These are phyloP conservation scores for Ormosia emarginata DNA, from an alignment of 306 rosid genomes.

Conservation along the genomic window DNA sequence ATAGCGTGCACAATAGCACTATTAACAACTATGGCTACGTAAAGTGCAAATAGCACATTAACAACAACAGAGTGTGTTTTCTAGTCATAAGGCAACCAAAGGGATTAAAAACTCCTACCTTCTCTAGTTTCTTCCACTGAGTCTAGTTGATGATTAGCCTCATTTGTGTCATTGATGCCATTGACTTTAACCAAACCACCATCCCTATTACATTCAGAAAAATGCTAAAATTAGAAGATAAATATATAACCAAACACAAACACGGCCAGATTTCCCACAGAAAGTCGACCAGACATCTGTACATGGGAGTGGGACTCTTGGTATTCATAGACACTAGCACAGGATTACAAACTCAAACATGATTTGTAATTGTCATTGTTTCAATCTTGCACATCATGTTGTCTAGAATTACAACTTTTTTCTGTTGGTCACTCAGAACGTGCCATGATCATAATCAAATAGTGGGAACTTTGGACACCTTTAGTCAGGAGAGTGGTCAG, in stretches of 20 bases:
- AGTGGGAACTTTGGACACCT: not conserved
- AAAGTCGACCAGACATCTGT: conserved; percentile 11
- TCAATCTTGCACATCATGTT: not conserved
- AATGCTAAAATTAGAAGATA: conserved; percentile 17
- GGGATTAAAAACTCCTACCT: conserved; percentile 31
- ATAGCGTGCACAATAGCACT: not conserved
- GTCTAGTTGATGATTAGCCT: conserved; percentile 30
- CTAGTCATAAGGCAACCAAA: conserved; percentile 16
- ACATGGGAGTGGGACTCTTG: not conserved
- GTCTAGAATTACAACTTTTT: not conserved
- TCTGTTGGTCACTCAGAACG: conserved; percentile 1
- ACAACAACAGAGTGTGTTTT: not conserved
- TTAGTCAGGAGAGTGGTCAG: not conserved
- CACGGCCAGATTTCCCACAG: not conserved
- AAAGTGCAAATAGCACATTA: conserved; percentile 2
- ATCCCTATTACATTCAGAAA: conserved; percentile 32
- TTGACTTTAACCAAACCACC: conserved; percentile 26
- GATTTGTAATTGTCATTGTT: not conserved
- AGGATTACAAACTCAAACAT: conserved; percentile 11
- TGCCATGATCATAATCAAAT: not conserved
- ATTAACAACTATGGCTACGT: not conserved
- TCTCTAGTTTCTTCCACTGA: conserved; percentile 33
- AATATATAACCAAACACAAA: conserved; percentile 5
- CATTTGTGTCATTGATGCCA: conserved; percentile 26
- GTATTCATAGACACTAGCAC: conserved; percentile 17